phyloP scores from a whole-genome alignment of 2,329 filamentous ascomycete genomes.

The Trichophyton simii region DNA sequence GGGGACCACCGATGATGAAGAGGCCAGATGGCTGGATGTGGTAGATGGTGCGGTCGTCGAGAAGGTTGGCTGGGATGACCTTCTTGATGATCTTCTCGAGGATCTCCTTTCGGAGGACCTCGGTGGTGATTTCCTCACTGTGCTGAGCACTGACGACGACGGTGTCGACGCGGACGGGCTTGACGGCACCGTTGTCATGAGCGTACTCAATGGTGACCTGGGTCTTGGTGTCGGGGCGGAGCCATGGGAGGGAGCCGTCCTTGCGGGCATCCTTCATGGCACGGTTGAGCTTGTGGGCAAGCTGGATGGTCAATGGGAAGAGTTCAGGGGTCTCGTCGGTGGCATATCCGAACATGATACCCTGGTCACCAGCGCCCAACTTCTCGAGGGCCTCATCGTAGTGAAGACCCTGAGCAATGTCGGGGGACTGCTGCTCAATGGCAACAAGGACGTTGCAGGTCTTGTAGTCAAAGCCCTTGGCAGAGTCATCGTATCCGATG shows the following conservation, averaged over 20 bases:
- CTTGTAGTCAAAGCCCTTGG: constrained; percentile 99
- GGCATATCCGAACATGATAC: constrained; percentile 99
- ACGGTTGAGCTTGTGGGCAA: constrained; percentile 94
- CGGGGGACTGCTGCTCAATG: constrained; percentile 97
- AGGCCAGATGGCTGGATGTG: constrained; percentile 97
- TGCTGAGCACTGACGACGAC: constrained; percentile 96
- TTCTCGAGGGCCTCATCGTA: constrained; percentile 96
- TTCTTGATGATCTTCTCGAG: constrained; percentile 94
- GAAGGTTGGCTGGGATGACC: constrained; percentile 82
- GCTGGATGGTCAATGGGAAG: constrained; percentile 82
- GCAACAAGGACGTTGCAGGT: constrained; percentile 96
- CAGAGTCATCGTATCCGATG: constrained; percentile 93
- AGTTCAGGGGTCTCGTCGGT: constrained; percentile 98
- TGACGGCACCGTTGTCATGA: constrained; percentile 85
- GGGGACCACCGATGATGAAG: constrained; percentile 98
- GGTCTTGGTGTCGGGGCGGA: constrained; percentile 98
- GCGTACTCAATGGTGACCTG: constrained; percentile 99
- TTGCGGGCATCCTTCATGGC: constrained; percentile 85
- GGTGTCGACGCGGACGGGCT: constrained; percentile 87
- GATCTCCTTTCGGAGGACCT: constrained; percentile 87
- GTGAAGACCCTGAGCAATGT: constrained; percentile 98
- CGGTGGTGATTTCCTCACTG: constrained; percentile 73
- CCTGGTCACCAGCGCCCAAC: constrained; percentile 97
- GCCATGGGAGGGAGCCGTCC: constrained; percentile 79
- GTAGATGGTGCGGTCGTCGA: constrained; percentile 89